These are phyloP conservation scores for Candida michaelii DNA, from an alignment of 805 yeast genomes.

Conservation along the genomic window DNA sequence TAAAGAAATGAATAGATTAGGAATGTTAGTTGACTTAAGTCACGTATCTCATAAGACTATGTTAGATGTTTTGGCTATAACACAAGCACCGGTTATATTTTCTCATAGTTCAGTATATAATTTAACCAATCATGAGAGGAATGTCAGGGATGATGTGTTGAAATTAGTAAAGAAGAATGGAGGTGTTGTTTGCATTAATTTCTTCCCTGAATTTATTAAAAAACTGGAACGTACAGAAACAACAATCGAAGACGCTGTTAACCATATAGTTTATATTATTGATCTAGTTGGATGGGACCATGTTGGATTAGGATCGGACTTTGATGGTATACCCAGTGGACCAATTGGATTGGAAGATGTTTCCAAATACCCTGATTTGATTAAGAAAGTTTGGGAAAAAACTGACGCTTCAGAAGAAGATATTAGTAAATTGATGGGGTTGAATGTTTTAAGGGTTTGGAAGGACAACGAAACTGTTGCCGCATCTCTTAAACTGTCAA, in stretches of 20 bases:
- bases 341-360: constrained; percentile 56
- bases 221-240: constrained; percentile 20
- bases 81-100: constrained; percentile 49
- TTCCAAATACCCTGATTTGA: constrained; percentile 52
- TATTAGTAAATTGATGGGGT: constrained; percentile 44
- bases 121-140: constrained; percentile 43
- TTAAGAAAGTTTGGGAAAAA: constrained; percentile 27
- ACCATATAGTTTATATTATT: constrained; percentile 44
- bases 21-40: constrained; percentile 52
- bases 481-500: constrained; percentile 19
- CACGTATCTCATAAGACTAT: constrained; percentile 51
- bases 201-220: constrained; percentile 41
- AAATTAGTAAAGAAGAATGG: constrained; percentile 36
- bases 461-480: constrained; percentile 32
- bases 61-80: constrained; percentile 40
- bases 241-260: constrained; percentile 49
- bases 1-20: constrained; percentile 51
- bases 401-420: constrained; percentile 45
- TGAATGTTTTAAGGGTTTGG: constrained; percentile 50
- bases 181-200: constrained; percentile 51
- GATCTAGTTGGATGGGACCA: constrained; percentile 50
- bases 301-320: constrained; percentile 53
- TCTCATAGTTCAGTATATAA: constrained; percentile 49
- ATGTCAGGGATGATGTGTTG: constrained; percentile 50
- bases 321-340: constrained; percentile 51